These are phyloP conservation scores for Phytophthora tentaculata DNA, from an alignment of 352 stramenopile genomes.

Conservation along the genomic window DNA sequence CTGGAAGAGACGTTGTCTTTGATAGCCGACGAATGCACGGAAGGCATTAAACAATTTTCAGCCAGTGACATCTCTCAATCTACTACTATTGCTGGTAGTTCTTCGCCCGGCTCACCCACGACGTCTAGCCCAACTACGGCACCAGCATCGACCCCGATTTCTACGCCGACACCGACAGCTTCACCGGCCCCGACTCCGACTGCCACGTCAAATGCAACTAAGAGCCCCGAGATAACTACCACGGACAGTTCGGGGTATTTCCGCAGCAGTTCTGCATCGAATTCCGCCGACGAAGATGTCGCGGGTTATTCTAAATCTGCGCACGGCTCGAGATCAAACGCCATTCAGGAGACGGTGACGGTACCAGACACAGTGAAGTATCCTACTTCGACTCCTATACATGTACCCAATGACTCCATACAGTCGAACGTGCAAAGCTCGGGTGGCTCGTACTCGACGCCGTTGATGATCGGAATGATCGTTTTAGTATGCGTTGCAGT, in stretches of 20 bases:
- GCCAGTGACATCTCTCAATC: conserved; percentile 23
- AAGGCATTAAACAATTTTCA: conserved; percentile 57
- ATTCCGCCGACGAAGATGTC: neutral
- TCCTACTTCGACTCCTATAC: neutral
- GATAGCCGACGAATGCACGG: conserved; percentile 44
- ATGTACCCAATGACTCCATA: neutral
- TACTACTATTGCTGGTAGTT: neutral
- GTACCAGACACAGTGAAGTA: conserved; percentile 2
- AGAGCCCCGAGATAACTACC: neutral
- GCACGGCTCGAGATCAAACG: conserved; percentile 1
- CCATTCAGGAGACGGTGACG: conserved; percentile 8
- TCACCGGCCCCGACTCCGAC: too few species aligned
- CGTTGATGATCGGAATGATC: conserved; percentile 25
- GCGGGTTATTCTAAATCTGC: neutral
- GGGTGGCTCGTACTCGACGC: conserved; percentile 9
- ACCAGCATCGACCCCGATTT: neutral
- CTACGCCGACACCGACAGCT: conserved; percentile 7
- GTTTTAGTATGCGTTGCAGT: conserved; percentile 17
- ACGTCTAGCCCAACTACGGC: neutral
- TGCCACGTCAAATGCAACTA: neutral
- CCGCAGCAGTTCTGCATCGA: neutral
- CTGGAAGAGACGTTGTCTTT: conserved; percentile 69
- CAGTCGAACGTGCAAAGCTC: conserved; percentile 23
- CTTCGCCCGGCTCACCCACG: neutral
- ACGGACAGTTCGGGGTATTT: neutral